Evolutionary conservation across 2,329 filamentous ascomycete species (phyloP), one percentile per base, ranked within the genome.

Genomic region (Pezicula rhizophila): DNA sequence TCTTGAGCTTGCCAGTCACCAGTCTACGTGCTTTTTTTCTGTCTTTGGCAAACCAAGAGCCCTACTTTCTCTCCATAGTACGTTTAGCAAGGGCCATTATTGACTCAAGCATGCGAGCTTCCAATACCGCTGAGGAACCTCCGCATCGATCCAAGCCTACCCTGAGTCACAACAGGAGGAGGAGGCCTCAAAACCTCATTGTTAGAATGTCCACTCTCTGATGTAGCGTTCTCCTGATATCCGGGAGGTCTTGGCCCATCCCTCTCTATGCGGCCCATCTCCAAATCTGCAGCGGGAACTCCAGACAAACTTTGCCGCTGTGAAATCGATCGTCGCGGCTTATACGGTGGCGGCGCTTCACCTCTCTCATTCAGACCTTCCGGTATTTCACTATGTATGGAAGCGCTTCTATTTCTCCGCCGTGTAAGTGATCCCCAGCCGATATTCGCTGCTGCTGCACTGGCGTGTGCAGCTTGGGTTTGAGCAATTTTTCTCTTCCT

Each of bases 281-380:
- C 17, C 37, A 10, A 25, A 48, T 35, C 28, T 26, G 37, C 17
- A 8, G 42, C 34, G 31, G 35, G 38, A 42, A 45, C 45, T 25
- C 28, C 45, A 42, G 49, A 48, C 34, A 15, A 10, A 42, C 31
- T 54, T 44, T 52, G 35, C 14, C 8, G 18, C 7, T n/a, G 5
- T 25, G 25, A 6, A 11, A n/a, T 23, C 52, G 39, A 62, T 45
- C 52, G 60, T 64, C 28, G 61, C 10, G 54, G 53, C 5, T 50
- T 69, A 61, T 86, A 86, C 0, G 82, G 79, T 42, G 82, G 82
- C 44, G 82, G 82, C 8, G 81, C 79, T 62, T 85, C 80, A 25
- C 82, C 82, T 39, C 74, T 64, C 66, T 84, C 81, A 60, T 85
- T 75, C 48, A 85, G 64, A 0, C 82, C 82, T 54, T 85, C 82